Percentiles rank a stretch among this genome's conserved stretches.
These are phyloP conservation scores for Oryza punctata DNA, from an alignment of 176 grass and related monocot species.

Conservation along the genomic window DNA sequence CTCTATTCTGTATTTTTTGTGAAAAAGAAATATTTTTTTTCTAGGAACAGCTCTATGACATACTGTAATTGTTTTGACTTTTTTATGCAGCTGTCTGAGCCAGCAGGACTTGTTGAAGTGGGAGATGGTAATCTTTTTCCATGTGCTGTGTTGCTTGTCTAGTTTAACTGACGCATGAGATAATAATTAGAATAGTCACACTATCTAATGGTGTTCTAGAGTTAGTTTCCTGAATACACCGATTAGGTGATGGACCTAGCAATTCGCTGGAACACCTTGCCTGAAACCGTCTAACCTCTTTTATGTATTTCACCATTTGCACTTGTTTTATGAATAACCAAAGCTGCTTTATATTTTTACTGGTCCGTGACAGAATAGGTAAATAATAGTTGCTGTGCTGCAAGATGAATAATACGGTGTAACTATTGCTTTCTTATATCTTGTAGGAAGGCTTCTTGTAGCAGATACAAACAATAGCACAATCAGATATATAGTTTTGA, in stretches of 20 bases:
- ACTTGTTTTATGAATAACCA: neutral
- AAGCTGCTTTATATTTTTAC: neutral
- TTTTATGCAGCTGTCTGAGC: conserved; percentile 85
- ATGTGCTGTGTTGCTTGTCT: conserved; percentile 26
- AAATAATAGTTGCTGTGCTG: conserved; percentile 4
- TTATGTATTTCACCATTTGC: neutral
- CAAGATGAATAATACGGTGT: neutral
- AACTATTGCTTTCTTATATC: conserved; percentile 43
- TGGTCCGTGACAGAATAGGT: neutral
- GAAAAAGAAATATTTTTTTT: conserved; percentile 5
- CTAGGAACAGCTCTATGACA: conserved; percentile 14
- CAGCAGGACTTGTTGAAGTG: conserved; percentile 84
- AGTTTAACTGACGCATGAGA: conserved; percentile 2
- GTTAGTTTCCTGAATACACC: neutral
- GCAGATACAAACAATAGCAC: conserved; percentile 96
- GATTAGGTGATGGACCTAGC: neutral
- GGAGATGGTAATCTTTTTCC: conserved; percentile 60
- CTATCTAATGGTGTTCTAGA: conserved; percentile 4
- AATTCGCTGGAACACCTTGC: neutral
- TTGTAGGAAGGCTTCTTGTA: conserved; percentile 85
- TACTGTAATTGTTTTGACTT: conserved; percentile 19
- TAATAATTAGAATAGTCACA: neutral
- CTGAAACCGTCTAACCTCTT: neutral
- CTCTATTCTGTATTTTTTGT: conserved; percentile 9
- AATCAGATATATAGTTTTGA: conserved; percentile 78